A percentile compares a stretch with the other conserved stretches of the same genome.
Conservation (phyloP, 2,329 filamentous ascomycete species). For the Phialophora verrucosa region DNA sequence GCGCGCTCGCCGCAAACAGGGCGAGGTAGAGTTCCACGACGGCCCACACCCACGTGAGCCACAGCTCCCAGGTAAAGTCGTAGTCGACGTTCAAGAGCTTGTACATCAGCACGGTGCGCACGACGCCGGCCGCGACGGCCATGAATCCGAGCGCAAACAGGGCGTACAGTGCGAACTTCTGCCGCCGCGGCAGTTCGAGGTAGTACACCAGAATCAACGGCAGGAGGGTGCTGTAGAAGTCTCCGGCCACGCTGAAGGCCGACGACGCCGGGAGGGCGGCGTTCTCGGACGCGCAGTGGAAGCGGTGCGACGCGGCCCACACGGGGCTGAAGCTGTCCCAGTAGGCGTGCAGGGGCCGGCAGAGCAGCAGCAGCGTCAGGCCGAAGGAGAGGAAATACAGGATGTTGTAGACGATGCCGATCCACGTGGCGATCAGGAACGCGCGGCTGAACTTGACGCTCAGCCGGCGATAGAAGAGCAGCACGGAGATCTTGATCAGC, state of each 20-base stretch:
- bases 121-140: conserved; percentile 36
- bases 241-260: conserved; percentile 36
- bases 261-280: conserved; percentile 32
- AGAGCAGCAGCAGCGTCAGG: conserved; percentile 34
- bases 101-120: conserved; percentile 36
- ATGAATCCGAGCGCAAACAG: conserved; percentile 38
- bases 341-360: conserved; percentile 36
- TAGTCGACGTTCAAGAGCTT: conserved; percentile 32
- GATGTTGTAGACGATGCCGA: conserved; percentile 40
- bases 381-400: conserved; percentile 32
- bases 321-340: conserved; percentile 35
- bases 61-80: conserved; percentile 38
- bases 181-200: conserved; percentile 32
- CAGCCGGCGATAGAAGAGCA: conserved; percentile 41
- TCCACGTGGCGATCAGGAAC: conserved; percentile 38
- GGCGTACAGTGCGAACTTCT: conserved; percentile 37
- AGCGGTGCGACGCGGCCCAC: conserved; percentile 32
- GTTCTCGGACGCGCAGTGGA: conserved; percentile 31
- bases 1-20: conserved; percentile 43
- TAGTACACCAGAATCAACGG: conserved; percentile 36
- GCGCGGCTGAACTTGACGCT: conserved; percentile 34
- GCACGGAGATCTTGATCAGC: conserved; percentile 37
- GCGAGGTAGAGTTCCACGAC: conserved; percentile 42
- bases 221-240: conserved; percentile 38
- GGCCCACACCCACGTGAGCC: conserved; percentile 41